Evolutionary conservation across 2,329 filamentous ascomycete genomes (phyloP), one percentile per base, ranked within the genome.

Genomic region (Esteya vermicola): DNA sequence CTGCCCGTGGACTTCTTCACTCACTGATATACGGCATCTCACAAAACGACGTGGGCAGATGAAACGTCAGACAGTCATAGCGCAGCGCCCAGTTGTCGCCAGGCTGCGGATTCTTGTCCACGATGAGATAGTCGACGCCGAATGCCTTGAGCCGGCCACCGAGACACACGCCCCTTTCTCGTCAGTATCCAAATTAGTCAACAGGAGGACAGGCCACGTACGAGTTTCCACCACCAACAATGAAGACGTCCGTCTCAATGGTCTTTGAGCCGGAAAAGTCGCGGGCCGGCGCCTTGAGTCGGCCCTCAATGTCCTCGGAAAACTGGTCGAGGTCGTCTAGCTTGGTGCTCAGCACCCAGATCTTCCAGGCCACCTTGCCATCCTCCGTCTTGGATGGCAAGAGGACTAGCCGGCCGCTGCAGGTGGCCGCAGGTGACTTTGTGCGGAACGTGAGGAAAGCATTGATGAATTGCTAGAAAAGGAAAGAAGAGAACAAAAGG

Each of bases 141-240:
- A 41, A 27, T 9, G 39, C 33, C 16, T 41, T 41, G 21, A 41
- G 39, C 7, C 39, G 39, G 20, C 33, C 33, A 16, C 26, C 39
- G 26, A 41, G 12, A n/a, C 26, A 16, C 10, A 36, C 33, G 7
- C 33, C 39, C 6, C 39, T 40, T 4, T 14, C 18, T 2, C 12
- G 6, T 6, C 6, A n/a, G 16, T 13, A 20, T 19, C 14, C n/a
- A n/a, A n/a, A n/a, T n/a, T n/a, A n/a, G n/a, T n/a, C n/a, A 33
- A 25, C 13, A 33, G 7, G 18, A 9, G 10, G 10, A 16, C 10
- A 32, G 28, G 8, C 19, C 13, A 27, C 39, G 22, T 18, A 40
- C 39, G 32, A 33, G 21, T 41, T 41, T 6, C 39, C 39, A n/a
- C 39, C 39, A n/a, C 39, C 39, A 36, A 41, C 25, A 9, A 41